Conservation (phyloP, 306 rosid species). For the Acmispon strigosus region DNA sequence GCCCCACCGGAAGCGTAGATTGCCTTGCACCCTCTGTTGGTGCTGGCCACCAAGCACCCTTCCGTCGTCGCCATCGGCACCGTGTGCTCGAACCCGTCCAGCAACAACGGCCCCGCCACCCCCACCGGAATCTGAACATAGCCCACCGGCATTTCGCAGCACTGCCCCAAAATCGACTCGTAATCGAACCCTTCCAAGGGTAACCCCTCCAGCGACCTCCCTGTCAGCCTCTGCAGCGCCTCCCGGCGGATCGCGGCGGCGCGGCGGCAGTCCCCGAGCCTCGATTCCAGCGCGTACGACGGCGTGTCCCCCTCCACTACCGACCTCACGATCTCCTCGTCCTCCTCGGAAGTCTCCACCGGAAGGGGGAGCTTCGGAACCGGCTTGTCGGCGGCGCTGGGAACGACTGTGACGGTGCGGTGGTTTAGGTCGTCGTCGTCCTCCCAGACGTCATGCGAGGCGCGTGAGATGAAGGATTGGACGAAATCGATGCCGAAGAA, state of each 20-base stretch:
- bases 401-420: background rate
- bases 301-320: constrained; percentile 50
- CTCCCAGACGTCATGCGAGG: constrained; percentile 50
- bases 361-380: background rate
- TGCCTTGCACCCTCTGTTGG: constrained; percentile 92
- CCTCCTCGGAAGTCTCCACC: constrained; percentile 18
- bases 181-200: constrained; percentile 82
- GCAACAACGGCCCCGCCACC: constrained; percentile 75
- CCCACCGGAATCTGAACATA: constrained; percentile 89
- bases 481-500: constrained; percentile 75
- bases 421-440: constrained; percentile 15
- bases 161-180: constrained; percentile 78
- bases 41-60: constrained; percentile 87
- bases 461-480: constrained; percentile 53
- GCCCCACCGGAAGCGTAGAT: constrained; percentile 80
- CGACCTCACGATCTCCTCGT: constrained; percentile 46
- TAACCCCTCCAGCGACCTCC: constrained; percentile 62
- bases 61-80: constrained; percentile 97
- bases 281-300: constrained; percentile 66
- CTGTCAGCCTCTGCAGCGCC: constrained; percentile 55
- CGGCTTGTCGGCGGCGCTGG: background rate
- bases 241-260: constrained; percentile 76
- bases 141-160: constrained; percentile 97
- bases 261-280: constrained; percentile 56
- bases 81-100: constrained; percentile 64